A percentile compares a stretch with the other conserved stretches of the same genome.
Conservation (phyloP, 2,329 filamentous ascomycete species). For the Sclerotinia spermophila region DNA sequence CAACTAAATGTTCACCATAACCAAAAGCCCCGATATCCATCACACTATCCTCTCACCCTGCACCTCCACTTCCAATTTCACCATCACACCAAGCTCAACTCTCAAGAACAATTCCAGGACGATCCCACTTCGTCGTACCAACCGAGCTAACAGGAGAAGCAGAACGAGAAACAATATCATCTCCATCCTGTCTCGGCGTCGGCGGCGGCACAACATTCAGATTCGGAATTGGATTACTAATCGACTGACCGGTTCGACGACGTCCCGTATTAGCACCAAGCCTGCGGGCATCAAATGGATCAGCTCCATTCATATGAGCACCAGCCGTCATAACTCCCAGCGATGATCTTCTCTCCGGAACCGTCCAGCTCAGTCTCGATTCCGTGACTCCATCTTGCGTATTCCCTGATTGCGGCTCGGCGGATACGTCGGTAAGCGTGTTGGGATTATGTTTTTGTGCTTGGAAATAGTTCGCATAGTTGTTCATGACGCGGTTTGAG, state of each 20-base stretch:
- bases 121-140: background rate
- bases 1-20: background rate
- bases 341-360: background rate
- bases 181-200: background rate
- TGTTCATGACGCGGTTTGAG: background rate
- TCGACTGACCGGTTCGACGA: background rate
- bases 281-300: background rate
- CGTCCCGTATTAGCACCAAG: background rate
- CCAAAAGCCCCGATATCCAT: background rate
- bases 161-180: background rate
- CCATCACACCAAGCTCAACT: background rate
- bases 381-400: background rate
- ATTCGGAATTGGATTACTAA: background rate
- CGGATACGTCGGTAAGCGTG: rapidly evolving
- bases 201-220: background rate
- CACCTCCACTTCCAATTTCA: background rate
- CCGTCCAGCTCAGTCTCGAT: no score
- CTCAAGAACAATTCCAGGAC: background rate
- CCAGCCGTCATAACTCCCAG: background rate
- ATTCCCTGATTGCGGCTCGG: background rate
- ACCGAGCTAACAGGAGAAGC: background rate
- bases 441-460: background rate
- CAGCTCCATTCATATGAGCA: background rate
- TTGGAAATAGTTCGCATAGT: background rate
- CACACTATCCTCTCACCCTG: background rate